A percentile compares a stretch with the other conserved stretches of the same genome.
Evolutionary conservation across 106 monocot genomes (phyloP).

Genomic region (Dactylorhiza incarnata): DNA sequence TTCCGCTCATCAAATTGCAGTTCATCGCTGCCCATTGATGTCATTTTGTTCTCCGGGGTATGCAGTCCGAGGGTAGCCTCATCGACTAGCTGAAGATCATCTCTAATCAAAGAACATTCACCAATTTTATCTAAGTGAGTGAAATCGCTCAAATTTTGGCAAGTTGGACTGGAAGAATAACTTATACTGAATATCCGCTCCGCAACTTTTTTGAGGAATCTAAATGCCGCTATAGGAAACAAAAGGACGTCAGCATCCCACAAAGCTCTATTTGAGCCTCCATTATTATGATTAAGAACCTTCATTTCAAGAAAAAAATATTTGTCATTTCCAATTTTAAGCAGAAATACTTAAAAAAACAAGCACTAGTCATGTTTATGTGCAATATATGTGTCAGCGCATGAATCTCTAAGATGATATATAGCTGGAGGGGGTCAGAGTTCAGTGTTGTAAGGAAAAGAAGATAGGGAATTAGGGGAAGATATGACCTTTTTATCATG

Average conservation of each 20-base stretch:
- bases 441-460: neutral
- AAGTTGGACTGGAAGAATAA: conserved; percentile 16
- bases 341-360: neutral
- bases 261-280: conserved; percentile 21
- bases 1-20: conserved; percentile 2
- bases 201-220: conserved; percentile 41
- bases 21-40: neutral
- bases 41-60: neutral
- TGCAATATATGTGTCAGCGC: neutral
- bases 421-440: neutral
- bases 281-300: conserved; percentile 21
- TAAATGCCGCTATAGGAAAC: conserved; percentile 27
- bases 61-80: neutral
- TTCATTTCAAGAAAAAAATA: conserved; percentile 7
- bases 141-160: neutral
- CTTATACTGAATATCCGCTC: conserved; percentile 27
- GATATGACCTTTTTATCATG: conserved; percentile 13
- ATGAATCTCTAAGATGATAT: neutral
- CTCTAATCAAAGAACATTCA: conserved; percentile 1
- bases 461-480: neutral
- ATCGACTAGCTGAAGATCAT: neutral
- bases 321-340: neutral
- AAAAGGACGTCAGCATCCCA: conserved; percentile 27
- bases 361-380: neutral
- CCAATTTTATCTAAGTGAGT: conserved; percentile 16